Base-by-base conservation (phyloP, 805 yeast genomes). In the Saccharomycopsis schoenii region DNA sequence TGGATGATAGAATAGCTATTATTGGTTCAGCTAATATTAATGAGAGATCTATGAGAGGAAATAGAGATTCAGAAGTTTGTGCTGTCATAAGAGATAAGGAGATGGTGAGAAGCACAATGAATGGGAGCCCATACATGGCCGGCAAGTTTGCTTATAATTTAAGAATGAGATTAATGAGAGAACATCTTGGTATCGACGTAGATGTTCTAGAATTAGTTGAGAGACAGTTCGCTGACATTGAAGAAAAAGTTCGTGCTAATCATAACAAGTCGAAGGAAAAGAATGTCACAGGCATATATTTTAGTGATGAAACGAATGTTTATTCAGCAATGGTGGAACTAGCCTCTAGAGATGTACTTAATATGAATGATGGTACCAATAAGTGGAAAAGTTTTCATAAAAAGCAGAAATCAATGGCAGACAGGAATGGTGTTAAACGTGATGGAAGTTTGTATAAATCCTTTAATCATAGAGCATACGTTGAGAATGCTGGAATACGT, bases 21-120 rank as follows among this genome's bases (percentile, higher is more conserved):
- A 92, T 94, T 68, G 99, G 99, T 1, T 89, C 97, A 68, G 99
- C 99, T 0, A 94, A 94, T 69, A 89, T 94, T 63, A 94, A 94
- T 69, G 99, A 94, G 71, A 80, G 99, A 68, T 93, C 98, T 0
- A 92, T 92, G 90, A 79, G 94, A 67, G 99, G 99, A 15, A 78
- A 79, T 21, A 80, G 99, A 70, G 99, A 94, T 70, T 91, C 97
- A 4, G 99, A 94, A 69, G 86, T 94, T 50, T 97, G 97, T 2
- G 89, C 92, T 1, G 74, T 93, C 60, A 83, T 94, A 4, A 81
- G 97, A 65, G 99, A 94, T 68, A 83, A 86, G 10, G 89, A 86
- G 64, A 80, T 85, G 64, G 76, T 91, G 5, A 72, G 74, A 56
- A 80, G 85, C 2, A 73, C 72, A 12, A 91, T 94, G 97, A 86